Evolutionary conservation across 805 yeast genomes (phyloP).

Genomic region (Suhomyces sp.): DNA sequence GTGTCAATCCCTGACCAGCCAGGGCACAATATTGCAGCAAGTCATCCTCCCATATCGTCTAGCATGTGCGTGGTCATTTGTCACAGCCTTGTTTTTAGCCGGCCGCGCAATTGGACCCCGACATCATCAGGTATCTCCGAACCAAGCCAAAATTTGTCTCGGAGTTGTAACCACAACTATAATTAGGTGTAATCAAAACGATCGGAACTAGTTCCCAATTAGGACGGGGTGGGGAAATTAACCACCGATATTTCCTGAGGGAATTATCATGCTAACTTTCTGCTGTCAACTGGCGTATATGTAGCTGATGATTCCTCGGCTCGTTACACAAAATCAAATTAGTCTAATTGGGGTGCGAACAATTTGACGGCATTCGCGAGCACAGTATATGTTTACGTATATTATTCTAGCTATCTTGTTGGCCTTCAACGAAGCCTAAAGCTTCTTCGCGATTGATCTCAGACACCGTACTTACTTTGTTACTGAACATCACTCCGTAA

Average conservation of each 20-base stretch:
- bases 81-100: background rate
- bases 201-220: background rate
- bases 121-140: background rate
- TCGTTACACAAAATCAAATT: background rate
- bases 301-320: background rate
- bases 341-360: background rate
- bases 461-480: constrained; percentile 74
- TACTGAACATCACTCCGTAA: constrained; percentile 81
- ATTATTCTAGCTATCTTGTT: constrained; percentile 24
- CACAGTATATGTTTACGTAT: background rate
- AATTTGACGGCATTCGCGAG: background rate
- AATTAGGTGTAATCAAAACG: background rate
- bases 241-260: background rate
- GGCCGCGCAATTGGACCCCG: background rate
- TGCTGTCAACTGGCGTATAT: background rate
- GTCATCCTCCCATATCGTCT: background rate
- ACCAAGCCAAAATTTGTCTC: background rate
- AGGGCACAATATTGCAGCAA: background rate
- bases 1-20: background rate
- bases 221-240: background rate
- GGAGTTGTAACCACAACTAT: background rate
- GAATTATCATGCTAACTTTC: background rate
- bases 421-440: constrained; percentile 76
- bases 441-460: constrained; percentile 75
- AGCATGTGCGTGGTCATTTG: background rate